phyloP scores from a whole-genome alignment of 2,329 filamentous ascomycete genomes.

The Xylariales sp. region DNA sequence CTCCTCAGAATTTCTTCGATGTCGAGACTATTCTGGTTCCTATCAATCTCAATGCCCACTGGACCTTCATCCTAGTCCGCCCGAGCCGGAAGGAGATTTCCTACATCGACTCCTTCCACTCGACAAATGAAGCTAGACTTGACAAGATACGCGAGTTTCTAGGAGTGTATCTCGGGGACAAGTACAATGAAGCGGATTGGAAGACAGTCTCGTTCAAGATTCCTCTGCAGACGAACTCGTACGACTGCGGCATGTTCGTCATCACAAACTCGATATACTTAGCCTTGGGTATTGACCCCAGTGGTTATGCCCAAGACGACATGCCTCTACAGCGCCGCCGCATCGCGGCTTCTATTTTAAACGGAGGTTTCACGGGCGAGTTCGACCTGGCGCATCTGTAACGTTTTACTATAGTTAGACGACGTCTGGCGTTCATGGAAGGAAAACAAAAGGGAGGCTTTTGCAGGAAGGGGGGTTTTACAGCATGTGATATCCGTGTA shows the following conservation, averaged over 20 bases:
- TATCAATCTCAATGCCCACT: constrained; percentile 61
- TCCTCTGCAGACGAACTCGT: constrained; percentile 59
- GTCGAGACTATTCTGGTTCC: constrained; percentile 67
- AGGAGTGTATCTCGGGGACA: constrained; percentile 46
- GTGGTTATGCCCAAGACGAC: constrained; percentile 44
- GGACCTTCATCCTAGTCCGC: constrained; percentile 67
- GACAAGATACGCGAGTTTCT: constrained; percentile 50
- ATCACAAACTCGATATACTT: constrained; percentile 68
- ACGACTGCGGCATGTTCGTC: constrained; percentile 75
- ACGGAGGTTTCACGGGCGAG: constrained; percentile 60
- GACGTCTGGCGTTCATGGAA: no score
- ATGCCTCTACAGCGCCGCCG: constrained; percentile 57
- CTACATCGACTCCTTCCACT: constrained; percentile 64
- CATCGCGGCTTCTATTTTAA: constrained; percentile 62
- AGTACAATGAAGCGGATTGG: constrained; percentile 59
- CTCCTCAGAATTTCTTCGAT: constrained; percentile 57
- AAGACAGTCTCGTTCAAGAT: constrained; percentile 42
- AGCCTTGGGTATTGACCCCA: constrained; percentile 47
- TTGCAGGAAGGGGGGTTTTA: no score
- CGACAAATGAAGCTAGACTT: constrained; percentile 34
- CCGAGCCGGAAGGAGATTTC: constrained; percentile 57
- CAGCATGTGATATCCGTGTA: no score
- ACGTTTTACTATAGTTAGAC: no score
- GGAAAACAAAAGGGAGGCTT: no score
- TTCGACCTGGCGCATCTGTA: constrained; percentile 44